Evolutionary conservation across 2,329 filamentous ascomycete species (phyloP), one percentile per base, ranked within the genome.

Genomic region (Fusarium goolgardi): DNA sequence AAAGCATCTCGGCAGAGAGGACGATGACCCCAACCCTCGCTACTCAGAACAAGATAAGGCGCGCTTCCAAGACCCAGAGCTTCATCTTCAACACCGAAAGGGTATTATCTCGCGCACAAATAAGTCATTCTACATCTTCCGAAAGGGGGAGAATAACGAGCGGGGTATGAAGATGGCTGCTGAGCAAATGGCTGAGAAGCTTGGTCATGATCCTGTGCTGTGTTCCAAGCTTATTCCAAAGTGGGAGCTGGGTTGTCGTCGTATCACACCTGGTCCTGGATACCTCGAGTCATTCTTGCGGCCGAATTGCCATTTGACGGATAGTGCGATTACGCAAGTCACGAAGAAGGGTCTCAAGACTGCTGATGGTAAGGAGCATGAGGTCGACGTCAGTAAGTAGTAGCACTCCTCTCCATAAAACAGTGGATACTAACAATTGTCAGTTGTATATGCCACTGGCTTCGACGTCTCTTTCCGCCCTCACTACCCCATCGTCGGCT

Each of bases 401-500:
- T 52, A 16, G 3, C 13, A 3, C 20, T 15, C 29, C 2, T 27
- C 27, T 21, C 12, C 8, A n/a, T 5, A 6, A 6, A 4, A 10
- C 5, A 11, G 6, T 7, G 11, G 0, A 11, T 29, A 32, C 15
- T 50, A 45, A 62, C 29, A 15, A 16, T 7, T n/a, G n/a, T 16
- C 8, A 71, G 69, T 89, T 23, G 77, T 88, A 21, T 87, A 85
- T 57, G 85, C 85, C 18, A 87, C 85, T 0, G 85, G 85, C 3
- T 87, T 86, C 64, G 82, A 87, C 64, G 81, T 82, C 9, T 85
- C 83, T 1, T 86, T 85, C 72, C 72, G 79, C 2, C 85, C 85
- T 4, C 79, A 81, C 1, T 86, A 85, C 59, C 79, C 81, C 11
- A 81, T 88, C 4, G 76, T 79, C 2, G 87, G 86, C 2, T 78